These are phyloP conservation scores for Cyclotella atomus DNA, from an alignment of 108 stramenopile genomes.

Conservation along the genomic window DNA sequence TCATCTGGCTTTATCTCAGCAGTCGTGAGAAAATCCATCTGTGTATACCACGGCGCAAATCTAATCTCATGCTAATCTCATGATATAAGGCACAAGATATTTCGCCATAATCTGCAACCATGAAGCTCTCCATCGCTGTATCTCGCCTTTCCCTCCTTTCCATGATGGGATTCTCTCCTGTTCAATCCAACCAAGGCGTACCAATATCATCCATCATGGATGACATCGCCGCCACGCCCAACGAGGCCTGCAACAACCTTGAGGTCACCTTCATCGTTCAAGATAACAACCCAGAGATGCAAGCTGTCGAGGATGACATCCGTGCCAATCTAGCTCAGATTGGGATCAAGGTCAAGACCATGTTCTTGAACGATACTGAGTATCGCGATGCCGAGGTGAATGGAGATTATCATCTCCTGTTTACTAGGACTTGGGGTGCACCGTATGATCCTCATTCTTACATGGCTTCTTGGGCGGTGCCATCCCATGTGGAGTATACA, in stretches of 20 bases:
- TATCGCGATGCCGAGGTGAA: constrained; percentile 46
- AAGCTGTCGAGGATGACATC: constrained; percentile 68
- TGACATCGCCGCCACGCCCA: neutral
- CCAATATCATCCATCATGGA: neutral
- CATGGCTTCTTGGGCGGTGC: constrained; percentile 52
- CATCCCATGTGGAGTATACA: constrained; percentile 59
- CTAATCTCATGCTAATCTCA: too few relatives aligned
- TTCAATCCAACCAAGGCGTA: neutral
- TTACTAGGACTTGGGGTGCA: constrained; percentile 67
- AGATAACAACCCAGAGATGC: constrained; percentile 60
- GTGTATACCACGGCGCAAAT: too few relatives aligned
- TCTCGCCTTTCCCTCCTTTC: too few relatives aligned
- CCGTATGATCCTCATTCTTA: constrained; percentile 77
- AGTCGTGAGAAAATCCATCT: too few relatives aligned
- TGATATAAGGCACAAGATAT: too few relatives aligned
- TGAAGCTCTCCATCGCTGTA: too few relatives aligned
- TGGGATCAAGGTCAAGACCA: constrained; percentile 32
- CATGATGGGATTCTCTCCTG: neutral
- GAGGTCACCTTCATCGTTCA: constrained; percentile 47
- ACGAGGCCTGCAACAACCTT: constrained; percentile 14
- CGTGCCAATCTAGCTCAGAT: constrained; percentile 45
- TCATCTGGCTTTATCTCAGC: too few relatives aligned
- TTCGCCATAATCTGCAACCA: too few relatives aligned
- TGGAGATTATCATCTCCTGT: constrained; percentile 61
- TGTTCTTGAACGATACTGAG: constrained; percentile 35